A percentile compares a stretch with the other conserved stretches of the same genome.
Evolutionary conservation across 805 yeast species (phyloP).

Genomic region (Yueomyces sinensis): DNA sequence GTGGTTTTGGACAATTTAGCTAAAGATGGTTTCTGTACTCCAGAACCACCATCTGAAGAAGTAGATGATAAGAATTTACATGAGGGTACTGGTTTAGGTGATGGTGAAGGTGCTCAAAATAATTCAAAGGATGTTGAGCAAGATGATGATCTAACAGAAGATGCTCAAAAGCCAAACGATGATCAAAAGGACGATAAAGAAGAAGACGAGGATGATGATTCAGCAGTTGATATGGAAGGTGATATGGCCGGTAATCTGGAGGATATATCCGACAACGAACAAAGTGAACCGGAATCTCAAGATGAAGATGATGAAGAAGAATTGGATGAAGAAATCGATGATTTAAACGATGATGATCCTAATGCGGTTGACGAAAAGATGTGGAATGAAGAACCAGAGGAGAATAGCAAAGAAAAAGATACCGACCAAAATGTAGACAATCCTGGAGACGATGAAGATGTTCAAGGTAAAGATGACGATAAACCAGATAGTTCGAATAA

Average conservation of each 20-base stretch:
- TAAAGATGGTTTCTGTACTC: conserved; percentile 82
- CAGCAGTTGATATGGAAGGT: conserved; percentile 89
- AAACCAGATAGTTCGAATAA: conserved; percentile 20
- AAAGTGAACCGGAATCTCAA: conserved; percentile 10
- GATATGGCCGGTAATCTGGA: conserved; percentile 94
- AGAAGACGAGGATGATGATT: conserved; percentile 38
- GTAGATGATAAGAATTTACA: conserved; percentile 53
- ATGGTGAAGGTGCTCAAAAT: conserved; percentile 78
- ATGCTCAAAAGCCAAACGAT: conserved; percentile 60
- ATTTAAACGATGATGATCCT: conserved; percentile 81
- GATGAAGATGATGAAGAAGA: conserved; percentile 52
- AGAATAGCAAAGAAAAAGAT: conserved; percentile 68
- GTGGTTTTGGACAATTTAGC: conserved; percentile 47
- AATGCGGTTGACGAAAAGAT: conserved; percentile 91
- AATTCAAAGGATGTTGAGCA: conserved; percentile 78
- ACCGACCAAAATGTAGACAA: conserved; percentile 56
- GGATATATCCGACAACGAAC: conserved; percentile 54
- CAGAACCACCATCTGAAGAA: conserved; percentile 57
- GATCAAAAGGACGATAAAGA: conserved; percentile 53
- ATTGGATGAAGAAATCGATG: conserved; percentile 79
- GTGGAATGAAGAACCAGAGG: conserved; percentile 92
- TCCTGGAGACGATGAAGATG: conserved; percentile 32
- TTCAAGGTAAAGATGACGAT: conserved; percentile 28
- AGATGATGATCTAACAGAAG: conserved; percentile 78
- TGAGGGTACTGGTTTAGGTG: conserved; percentile 88